Percentiles rank a stretch among this genome's conserved stretches.
phyloP scores from a whole-genome alignment of 257 asterid genomes.

The Verbena officinalis region DNA sequence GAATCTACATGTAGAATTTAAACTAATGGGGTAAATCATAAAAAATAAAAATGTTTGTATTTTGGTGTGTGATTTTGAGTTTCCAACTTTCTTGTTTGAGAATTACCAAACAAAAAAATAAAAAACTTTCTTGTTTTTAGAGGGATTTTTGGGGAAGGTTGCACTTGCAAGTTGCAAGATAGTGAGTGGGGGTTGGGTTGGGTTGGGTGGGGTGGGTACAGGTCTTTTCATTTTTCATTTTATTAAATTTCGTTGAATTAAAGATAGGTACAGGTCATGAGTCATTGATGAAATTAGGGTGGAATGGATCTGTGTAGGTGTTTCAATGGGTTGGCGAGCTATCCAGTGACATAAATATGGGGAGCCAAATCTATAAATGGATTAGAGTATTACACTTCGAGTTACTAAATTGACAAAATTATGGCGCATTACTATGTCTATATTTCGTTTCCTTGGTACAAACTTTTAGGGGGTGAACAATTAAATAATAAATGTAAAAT shows the following conservation, averaged over 20 bases:
- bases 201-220: too few relatives aligned
- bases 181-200: neutral
- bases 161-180: neutral
- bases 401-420: too few relatives aligned
- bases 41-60: neutral
- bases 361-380: too few relatives aligned
- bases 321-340: too few relatives aligned
- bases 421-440: too few relatives aligned
- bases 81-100: conserved; percentile 20
- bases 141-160: conserved; percentile 21
- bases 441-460: too few relatives aligned
- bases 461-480: too few relatives aligned
- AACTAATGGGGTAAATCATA: neutral
- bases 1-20: conserved; percentile 8
- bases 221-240: neutral
- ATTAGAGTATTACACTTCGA: too few relatives aligned
- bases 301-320: too few relatives aligned
- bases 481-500: too few relatives aligned
- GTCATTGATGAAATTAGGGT: too few relatives aligned
- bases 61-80: conserved; percentile 21
- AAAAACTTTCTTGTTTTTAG: neutral
- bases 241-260: neutral
- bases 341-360: too few relatives aligned
- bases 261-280: neutral
- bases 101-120: neutral